phyloP scores from a whole-genome alignment of 371 early-diverging fungal genomes.

The Lichtheimia ramosa region DNA sequence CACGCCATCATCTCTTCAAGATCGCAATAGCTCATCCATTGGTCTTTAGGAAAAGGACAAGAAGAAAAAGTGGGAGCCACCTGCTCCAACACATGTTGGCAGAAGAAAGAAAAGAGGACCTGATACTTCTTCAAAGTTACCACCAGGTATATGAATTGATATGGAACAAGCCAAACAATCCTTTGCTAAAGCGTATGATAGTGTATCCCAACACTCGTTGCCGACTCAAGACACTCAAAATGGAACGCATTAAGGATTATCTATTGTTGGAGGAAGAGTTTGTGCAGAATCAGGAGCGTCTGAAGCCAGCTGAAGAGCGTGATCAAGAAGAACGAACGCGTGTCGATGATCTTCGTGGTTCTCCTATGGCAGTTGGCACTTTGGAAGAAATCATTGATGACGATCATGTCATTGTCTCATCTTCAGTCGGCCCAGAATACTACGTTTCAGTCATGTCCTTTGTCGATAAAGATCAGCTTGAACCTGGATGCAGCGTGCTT shows the following conservation, averaged over 20 bases:
- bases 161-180: background rate
- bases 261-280: slow-evolving; percentile 98
- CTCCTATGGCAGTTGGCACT: slow-evolving; percentile 98
- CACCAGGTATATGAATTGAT: slow-evolving; percentile 66
- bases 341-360: slow-evolving; percentile 98
- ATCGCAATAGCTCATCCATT: background rate
- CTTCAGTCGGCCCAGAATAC: slow-evolving; percentile 96
- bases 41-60: slow-evolving; percentile 68
- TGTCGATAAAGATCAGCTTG: slow-evolving; percentile 98
- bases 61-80: slow-evolving; percentile 98
- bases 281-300: slow-evolving; percentile 94
- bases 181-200: slow-evolving; percentile 17
- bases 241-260: slow-evolving; percentile 98
- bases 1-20: background rate
- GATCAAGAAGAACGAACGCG: slow-evolving; percentile 91
- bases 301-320: slow-evolving; percentile 96
- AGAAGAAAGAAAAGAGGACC: slow-evolving; percentile 97
- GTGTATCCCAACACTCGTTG: slow-evolving; percentile 97
- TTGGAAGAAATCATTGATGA: slow-evolving; percentile 99
- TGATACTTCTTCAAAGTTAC: slow-evolving; percentile 90
- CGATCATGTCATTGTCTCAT: slow-evolving; percentile 99
- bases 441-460: slow-evolving; percentile 98
- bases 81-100: slow-evolving; percentile 96
- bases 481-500: slow-evolving; percentile 98
- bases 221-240: slow-evolving; percentile 93